phyloP scores from a whole-genome alignment of 2,329 filamentous ascomycete genomes.

The Alternaria consortialis region DNA sequence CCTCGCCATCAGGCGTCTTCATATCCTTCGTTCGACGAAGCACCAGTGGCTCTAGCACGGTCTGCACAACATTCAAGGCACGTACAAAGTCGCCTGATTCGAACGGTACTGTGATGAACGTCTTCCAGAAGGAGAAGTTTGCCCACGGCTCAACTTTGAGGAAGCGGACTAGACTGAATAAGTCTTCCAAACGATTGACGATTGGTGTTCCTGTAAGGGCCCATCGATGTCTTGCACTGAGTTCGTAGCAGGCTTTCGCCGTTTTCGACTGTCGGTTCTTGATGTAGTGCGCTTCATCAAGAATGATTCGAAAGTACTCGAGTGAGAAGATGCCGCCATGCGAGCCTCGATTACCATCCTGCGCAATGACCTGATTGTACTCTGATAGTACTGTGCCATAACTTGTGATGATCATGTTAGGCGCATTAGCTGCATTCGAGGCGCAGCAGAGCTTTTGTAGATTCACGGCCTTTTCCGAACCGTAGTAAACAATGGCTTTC shows the following conservation, averaged over 20 bases:
- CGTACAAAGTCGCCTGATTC: conserved; percentile 94
- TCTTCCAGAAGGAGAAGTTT: conserved; percentile 99
- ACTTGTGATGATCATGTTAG: conserved; percentile 92
- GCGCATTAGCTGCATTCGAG: conserved; percentile 76
- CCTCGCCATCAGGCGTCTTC: conserved; percentile 88
- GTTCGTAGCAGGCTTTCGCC: conserved; percentile 91
- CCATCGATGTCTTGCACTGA: conserved; percentile 88
- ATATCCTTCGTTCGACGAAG: conserved; percentile 96
- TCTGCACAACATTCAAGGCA: conserved; percentile 95
- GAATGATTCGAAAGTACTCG: conserved; percentile 92
- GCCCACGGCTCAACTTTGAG: conserved; percentile 96
- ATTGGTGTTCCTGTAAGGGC: conserved; percentile 94
- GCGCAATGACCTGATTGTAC: conserved; percentile 76
- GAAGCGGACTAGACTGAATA: conserved; percentile 93
- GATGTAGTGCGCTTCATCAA: conserved; percentile 95
- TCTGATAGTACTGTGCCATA: conserved; percentile 94
- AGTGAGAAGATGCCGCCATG: conserved; percentile 83
- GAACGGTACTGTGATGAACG: conserved; percentile 96
- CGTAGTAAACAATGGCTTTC: conserved; percentile 90
- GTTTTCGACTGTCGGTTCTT: conserved; percentile 90
- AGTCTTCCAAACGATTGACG: conserved; percentile 91
- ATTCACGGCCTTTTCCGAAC: conserved; percentile 81
- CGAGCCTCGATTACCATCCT: conserved; percentile 69
- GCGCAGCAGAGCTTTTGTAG: conserved; percentile 80
- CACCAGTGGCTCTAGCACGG: conserved; percentile 93